Evolutionary conservation across 306 rosid species (phyloP), one percentile per base, ranked within the genome.

Genomic region (Rubus idaeus): DNA sequence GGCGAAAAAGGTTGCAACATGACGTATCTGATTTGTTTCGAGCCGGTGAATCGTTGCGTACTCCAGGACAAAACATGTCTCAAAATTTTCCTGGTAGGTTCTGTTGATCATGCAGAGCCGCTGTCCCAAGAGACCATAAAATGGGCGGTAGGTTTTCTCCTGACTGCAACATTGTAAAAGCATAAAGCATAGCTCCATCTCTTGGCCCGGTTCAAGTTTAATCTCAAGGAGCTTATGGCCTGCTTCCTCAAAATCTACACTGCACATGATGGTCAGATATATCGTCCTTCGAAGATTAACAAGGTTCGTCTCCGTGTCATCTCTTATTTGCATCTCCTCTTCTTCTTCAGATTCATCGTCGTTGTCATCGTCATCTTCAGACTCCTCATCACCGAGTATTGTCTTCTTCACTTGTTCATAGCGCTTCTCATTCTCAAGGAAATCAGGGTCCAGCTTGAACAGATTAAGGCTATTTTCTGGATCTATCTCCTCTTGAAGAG

Each of bases 231-330:
- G 97, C 81, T 91, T 91, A 75, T 93, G 96, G 68, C 97, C 92
- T 10, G 92, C 98, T 80, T 93, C 98, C 90, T 91, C 98, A 77
- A 91, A 93, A 87, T 87, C 90, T 39, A 88, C 90, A 86, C 94
- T 87, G 70, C 89, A 88, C 98, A 89, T 91, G 50, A 89, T 89
- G 61, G 94, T 91, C 68, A 91, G 80, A 81, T 88, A 89, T 37
- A 91, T 89, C 46, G 97, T 89, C 57, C 94, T 88, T 49, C 89
- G 83, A 62, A 91, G 92, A 76, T 89, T 86, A 70, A 89, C 81
- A 26, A 88, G 88, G 53, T 89, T 88, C 35, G 97, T 89, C 80
- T 91, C 92, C 0, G 97, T 91, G 81, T 91, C 89, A 68, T 89
- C 94, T 72, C 70, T 83, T 71, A 89, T 91, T 70, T 87, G 20